Evolutionary conservation across 2,329 filamentous ascomycete species (phyloP).

Genomic region (Stagonosporopsis rhizophila): DNA sequence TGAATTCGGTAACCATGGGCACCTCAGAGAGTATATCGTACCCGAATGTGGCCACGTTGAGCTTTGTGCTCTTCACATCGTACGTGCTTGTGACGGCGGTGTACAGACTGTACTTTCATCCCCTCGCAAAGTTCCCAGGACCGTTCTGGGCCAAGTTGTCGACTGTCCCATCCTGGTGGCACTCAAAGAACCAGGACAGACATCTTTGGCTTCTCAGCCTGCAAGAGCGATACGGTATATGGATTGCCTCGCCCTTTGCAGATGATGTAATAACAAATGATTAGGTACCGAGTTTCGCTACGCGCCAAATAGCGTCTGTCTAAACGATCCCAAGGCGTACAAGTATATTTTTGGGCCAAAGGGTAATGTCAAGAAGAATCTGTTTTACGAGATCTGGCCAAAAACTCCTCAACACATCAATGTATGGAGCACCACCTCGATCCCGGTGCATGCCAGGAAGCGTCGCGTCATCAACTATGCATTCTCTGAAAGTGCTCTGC

Average conservation of each 20-base stretch:
- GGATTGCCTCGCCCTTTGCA: no score
- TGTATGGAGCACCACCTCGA: slow-evolving; percentile 39
- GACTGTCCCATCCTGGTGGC: slow-evolving; percentile 55
- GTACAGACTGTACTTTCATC: slow-evolving; percentile 26
- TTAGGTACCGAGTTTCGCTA: slow-evolving; percentile 56
- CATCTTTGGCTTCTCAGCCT: slow-evolving; percentile 75
- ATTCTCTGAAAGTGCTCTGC: slow-evolving; percentile 51
- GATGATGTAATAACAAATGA: slow-evolving; percentile 25
- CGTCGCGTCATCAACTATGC: slow-evolving; percentile 51
- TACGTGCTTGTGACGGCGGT: slow-evolving; percentile 4
- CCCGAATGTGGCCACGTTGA: not conserved
- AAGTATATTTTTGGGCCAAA: slow-evolving; percentile 54
- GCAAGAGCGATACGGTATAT: slow-evolving; percentile 66
- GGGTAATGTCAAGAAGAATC: slow-evolving; percentile 53
- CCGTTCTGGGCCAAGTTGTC: slow-evolving; percentile 24
- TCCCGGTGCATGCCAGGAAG: slow-evolving; percentile 44
- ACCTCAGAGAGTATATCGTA: not conserved
- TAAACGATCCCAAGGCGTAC: slow-evolving; percentile 67
- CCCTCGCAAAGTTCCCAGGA: slow-evolving; percentile 30
- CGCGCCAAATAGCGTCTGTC: slow-evolving; percentile 74
- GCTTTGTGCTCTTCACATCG: not conserved
- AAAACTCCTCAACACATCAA: slow-evolving; percentile 43
- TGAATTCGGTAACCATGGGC: not conserved
- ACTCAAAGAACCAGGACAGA: slow-evolving; percentile 73
- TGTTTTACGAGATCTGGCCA: slow-evolving; percentile 53